Percentiles rank a stretch among this genome's conserved stretches.
These are phyloP conservation scores for Trebouxia sp. DNA, from an alignment of 139 green algal species.

Conservation along the genomic window DNA sequence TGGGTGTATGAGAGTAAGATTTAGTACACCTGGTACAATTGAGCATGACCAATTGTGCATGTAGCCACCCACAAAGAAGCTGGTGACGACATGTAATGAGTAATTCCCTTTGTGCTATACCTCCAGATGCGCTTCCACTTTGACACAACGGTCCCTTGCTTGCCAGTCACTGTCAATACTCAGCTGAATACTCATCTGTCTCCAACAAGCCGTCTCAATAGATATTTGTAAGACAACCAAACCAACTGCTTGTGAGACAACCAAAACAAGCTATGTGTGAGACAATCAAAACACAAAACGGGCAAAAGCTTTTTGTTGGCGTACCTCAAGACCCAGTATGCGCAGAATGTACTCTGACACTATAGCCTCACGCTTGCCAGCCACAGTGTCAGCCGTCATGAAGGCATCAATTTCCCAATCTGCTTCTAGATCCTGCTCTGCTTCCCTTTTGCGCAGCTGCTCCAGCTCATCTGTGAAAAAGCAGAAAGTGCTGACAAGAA, in stretches of 20 bases:
- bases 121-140: too few relatives aligned
- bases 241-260: not conserved
- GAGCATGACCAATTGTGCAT: too few relatives aligned
- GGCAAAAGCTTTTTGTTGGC: too few relatives aligned
- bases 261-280: not conserved
- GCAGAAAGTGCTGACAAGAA: not conserved
- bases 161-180: too few relatives aligned
- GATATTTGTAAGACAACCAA: not conserved
- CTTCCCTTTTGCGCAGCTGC: conserved; percentile 30
- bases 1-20: too few relatives aligned
- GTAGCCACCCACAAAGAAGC: too few relatives aligned
- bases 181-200: not conserved
- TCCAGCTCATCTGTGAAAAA: not conserved
- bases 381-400: conserved; percentile 32
- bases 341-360: conserved; percentile 33
- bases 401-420: conserved; percentile 44
- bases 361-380: conserved; percentile 25
- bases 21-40: too few relatives aligned
- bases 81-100: too few relatives aligned
- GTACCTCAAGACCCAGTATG: conserved; percentile 31
- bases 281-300: not conserved
- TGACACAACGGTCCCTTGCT: too few relatives aligned
- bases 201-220: not conserved
- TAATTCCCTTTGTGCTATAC: too few relatives aligned
- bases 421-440: conserved; percentile 33